These are phyloP conservation scores for Trichoderma citrinoviride DNA, from an alignment of 2,329 filamentous ascomycete species.

Conservation along the genomic window DNA sequence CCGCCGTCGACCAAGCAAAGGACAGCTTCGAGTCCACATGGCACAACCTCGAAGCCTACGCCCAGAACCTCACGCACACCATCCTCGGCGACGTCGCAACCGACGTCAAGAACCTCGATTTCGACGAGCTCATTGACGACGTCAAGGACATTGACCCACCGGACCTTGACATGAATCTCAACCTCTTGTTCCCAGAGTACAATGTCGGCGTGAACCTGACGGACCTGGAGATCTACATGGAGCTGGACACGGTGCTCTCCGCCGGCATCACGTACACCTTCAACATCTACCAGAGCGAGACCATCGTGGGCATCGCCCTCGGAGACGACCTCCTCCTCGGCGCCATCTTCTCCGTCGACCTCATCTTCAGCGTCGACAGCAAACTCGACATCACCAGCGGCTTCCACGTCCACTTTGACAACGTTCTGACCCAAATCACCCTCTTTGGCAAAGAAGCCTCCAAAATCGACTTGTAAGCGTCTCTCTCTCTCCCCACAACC, in stretches of 20 bases:
- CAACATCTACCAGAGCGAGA: conserved; percentile 48
- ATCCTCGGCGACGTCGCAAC: conserved; percentile 27
- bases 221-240: conserved; percentile 51
- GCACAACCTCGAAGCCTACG: conserved; percentile 35
- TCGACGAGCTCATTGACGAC: conserved; percentile 31
- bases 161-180: conserved; percentile 44
- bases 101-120: conserved; percentile 27
- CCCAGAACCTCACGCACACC: conserved; percentile 28
- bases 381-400: conserved; percentile 52
- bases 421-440: conserved; percentile 47
- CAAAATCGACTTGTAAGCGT: conserved; percentile 47
- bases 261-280: conserved; percentile 46
- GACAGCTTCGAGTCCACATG: conserved; percentile 34
- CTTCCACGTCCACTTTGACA: conserved; percentile 54
- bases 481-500: no score
- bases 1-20: conserved; percentile 30
- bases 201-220: conserved; percentile 49
- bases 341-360: conserved; percentile 48
- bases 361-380: conserved; percentile 49
- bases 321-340: conserved; percentile 44
- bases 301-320: conserved; percentile 42
- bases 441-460: conserved; percentile 51
- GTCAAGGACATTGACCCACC: conserved; percentile 15
- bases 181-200: conserved; percentile 43
- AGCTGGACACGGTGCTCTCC: conserved; percentile 43